These are phyloP conservation scores for Talaromyces atroroseus DNA, from an alignment of 2,329 filamentous ascomycete species.

Conservation along the genomic window DNA sequence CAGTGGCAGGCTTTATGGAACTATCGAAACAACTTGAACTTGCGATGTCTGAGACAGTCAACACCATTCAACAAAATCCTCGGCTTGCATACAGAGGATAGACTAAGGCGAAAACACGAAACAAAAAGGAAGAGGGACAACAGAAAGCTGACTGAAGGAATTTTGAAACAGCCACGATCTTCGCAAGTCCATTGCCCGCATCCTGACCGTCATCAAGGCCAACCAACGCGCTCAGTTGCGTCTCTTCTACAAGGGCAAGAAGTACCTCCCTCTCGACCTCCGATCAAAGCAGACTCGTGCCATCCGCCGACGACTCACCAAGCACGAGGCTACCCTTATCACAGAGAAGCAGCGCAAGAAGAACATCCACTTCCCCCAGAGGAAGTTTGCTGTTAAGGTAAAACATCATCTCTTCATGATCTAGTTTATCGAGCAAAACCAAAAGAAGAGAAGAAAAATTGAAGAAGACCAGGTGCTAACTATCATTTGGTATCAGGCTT, in stretches of 20 bases:
- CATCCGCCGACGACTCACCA: conserved; percentile 90
- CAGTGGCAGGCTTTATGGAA: neutral
- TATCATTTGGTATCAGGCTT: conserved; percentile 2
- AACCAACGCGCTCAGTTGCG: conserved; percentile 98
- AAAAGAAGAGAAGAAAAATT: no score
- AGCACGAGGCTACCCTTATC: conserved; percentile 77
- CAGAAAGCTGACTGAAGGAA: conserved; percentile 20
- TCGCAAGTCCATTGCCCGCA: conserved; percentile 98
- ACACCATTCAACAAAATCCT: neutral
- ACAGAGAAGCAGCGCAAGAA: conserved; percentile 98
- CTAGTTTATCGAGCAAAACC: neutral
- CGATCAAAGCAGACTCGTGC: conserved; percentile 97
- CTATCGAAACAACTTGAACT: neutral
- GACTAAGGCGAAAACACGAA: neutral
- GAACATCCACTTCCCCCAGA: conserved; percentile 90
- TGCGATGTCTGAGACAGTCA: no score
- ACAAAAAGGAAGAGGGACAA: neutral
- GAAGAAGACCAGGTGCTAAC: conserved; percentile 1
- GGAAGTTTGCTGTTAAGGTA: conserved; percentile 99
- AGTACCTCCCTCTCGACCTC: conserved; percentile 97
- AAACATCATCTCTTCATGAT: conserved; percentile 22
- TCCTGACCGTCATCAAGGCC: conserved; percentile 99
- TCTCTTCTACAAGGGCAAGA: conserved; percentile 99
- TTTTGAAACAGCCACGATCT: conserved; percentile 75
- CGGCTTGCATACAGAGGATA: conserved; percentile 6